Evolutionary conservation across 768 basidiomycete genomes (phyloP), one percentile per base, ranked within the genome.

Genomic region (Boletellus emodensis): DNA sequence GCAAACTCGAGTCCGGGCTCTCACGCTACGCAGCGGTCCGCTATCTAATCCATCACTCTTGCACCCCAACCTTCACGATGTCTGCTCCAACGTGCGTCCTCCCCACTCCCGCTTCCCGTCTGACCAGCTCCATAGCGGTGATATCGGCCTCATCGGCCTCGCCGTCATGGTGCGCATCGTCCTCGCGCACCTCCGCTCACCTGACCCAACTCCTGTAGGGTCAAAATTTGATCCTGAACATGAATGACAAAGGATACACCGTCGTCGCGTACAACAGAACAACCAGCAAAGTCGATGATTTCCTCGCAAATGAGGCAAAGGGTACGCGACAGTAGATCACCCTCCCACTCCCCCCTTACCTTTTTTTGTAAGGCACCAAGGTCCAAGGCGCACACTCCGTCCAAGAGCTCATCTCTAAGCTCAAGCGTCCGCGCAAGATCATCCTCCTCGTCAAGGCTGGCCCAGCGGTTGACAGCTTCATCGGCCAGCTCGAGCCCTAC

Each of bases 191-290:
- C 45, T 33, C 57, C 63, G 43, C 43, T 37, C 49, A 38, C 7
- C 28, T 10, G 55, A 30, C 48, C 20, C 35, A 52, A 36, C 42
- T 49, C 18, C 44, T 26, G 24, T 62, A 94, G 92, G 94, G 92
- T 65, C 94, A 95, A 83, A 96, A 95, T 71, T 71, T 96, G 67
- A 94, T 96, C 70, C 77, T 97, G 62, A 96, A 97, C 78, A 97
- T 96, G 91, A 96, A 96, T 71, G 96, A 99, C 80, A 99, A 99
- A 74, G 96, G 96, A 46, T 99, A 94, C 78, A 93, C 76, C 57
- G 96, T 99, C 62, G 87, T 93, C 59, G 93, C 91, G 12, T 99
- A 89, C 76, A 99, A 99, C 81, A 88, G 96, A 62, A 98, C 96
- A 38, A 88, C 85, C 55, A 85, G 83, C 75, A 99, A 99, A 72